These are phyloP conservation scores for Arabidopsis hybrid DNA, from an alignment of 441 rosid species.

Conservation along the genomic window DNA sequence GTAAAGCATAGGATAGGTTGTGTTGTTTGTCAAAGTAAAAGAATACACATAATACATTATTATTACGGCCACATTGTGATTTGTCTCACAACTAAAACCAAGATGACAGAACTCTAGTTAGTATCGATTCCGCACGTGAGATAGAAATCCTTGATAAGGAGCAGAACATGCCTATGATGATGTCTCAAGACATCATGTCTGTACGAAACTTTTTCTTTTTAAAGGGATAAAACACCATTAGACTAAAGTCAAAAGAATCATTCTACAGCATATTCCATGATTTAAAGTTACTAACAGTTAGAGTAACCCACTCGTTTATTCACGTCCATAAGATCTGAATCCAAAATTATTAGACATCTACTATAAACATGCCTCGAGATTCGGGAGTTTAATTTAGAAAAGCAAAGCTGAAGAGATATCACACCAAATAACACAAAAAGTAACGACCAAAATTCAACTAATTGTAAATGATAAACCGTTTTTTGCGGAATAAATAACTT, in stretches of 20 bases:
- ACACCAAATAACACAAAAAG: background rate
- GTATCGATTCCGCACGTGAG: too few species aligned
- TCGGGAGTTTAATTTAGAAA: background rate
- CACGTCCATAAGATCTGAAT: conserved; percentile 16
- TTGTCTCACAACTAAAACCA: too few species aligned
- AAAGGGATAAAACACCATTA: too few species aligned
- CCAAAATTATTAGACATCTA: background rate
- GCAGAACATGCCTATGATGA: too few species aligned
- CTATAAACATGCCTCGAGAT: background rate
- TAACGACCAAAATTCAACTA: conserved; percentile 38
- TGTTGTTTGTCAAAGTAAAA: background rate
- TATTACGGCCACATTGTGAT: too few species aligned
- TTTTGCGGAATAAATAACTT: conserved; percentile 16
- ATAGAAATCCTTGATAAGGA: too few species aligned
- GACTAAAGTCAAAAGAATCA: background rate
- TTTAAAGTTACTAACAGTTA: background rate
- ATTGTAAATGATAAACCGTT: conserved; percentile 25
- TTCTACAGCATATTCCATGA: conserved; percentile 28
- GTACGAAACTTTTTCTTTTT: too few species aligned
- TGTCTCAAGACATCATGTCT: too few species aligned
- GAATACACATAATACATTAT: too few species aligned
- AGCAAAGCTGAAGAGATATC: background rate
- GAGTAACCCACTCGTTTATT: background rate
- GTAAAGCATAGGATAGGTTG: too few species aligned
- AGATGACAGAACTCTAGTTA: too few species aligned